These are phyloP conservation scores for Nigrospora sphaerica DNA, from an alignment of 2,329 filamentous ascomycete species.

Conservation along the genomic window DNA sequence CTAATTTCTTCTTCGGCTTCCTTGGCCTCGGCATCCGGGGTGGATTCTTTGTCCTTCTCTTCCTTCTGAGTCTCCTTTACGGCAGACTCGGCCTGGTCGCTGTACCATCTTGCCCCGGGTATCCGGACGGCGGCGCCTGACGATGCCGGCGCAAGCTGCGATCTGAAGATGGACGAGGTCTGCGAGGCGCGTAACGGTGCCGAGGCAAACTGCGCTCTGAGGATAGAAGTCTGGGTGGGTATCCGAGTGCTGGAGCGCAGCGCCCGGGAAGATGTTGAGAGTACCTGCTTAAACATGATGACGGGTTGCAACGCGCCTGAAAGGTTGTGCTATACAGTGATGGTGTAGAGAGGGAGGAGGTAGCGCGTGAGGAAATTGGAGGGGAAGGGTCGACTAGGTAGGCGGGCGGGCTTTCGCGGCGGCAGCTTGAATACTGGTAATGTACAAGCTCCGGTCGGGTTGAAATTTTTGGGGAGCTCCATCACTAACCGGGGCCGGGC, in stretches of 20 bases:
- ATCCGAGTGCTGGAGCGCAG: conserved; percentile 19
- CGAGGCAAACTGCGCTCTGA: conserved; percentile 36
- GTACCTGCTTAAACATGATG: conserved; percentile 22
- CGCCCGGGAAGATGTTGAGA: conserved; percentile 20
- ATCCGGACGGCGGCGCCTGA: background rate
- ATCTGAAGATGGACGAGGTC: background rate
- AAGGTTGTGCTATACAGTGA: background rate
- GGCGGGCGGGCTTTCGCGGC: too few species aligned
- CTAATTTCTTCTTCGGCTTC: conserved; percentile 23
- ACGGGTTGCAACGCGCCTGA: background rate
- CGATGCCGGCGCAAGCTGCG: too few species aligned
- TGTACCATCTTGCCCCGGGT: conserved; percentile 24
- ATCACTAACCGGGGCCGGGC: too few species aligned
- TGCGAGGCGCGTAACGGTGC: conserved; percentile 22
- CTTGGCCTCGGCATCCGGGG: conserved; percentile 21
- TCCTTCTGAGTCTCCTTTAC: conserved; percentile 34
- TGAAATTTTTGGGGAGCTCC: too few species aligned
- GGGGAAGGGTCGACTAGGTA: too few species aligned
- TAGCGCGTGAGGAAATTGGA: too few species aligned
- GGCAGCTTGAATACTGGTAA: too few species aligned
- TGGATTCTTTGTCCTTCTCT: conserved; percentile 30
- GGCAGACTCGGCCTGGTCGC: conserved; percentile 27
- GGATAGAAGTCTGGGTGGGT: conserved; percentile 42
- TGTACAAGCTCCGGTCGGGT: too few species aligned
- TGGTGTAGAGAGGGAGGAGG: too few species aligned